Percentiles rank a stretch among this genome's conserved stretches.
phyloP scores from a whole-genome alignment of 2,329 filamentous ascomycete species.

The Penicillium sp. region DNA sequence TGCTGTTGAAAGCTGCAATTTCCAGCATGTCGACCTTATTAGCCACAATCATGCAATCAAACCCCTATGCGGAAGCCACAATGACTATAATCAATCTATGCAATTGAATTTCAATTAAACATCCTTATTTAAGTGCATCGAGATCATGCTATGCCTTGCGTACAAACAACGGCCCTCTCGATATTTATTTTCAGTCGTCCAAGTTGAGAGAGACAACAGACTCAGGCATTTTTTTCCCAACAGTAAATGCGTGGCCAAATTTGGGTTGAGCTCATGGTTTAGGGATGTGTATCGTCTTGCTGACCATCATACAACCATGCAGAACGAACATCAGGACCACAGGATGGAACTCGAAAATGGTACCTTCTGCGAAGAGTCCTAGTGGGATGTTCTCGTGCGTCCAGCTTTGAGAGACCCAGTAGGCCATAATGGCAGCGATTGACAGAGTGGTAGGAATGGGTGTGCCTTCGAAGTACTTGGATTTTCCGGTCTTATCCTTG shows the following conservation, averaged over 20 bases:
- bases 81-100: constrained; percentile 8
- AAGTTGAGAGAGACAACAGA: constrained; percentile 12
- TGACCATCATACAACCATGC: constrained; percentile 92
- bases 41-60: neutral
- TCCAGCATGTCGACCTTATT: neutral
- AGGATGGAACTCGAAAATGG: constrained; percentile 73
- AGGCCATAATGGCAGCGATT: constrained; percentile 76
- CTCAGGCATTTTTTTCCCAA: constrained; percentile 9
- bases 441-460: constrained; percentile 85
- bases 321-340: constrained; percentile 68
- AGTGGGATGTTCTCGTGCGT: constrained; percentile 68
- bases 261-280: constrained; percentile 52
- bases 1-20: neutral
- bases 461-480: constrained; percentile 90
- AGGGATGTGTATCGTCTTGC: constrained; percentile 86
- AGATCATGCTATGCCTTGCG: constrained; percentile 12
- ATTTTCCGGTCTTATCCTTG: constrained; percentile 85
- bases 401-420: constrained; percentile 76
- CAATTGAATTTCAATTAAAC: constrained; percentile 10
- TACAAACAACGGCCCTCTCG: constrained; percentile 11
- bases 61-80: neutral
- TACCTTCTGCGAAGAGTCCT: constrained; percentile 60
- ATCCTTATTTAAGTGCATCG: constrained; percentile 14
- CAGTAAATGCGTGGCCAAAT: constrained; percentile 10
- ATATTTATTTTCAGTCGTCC: constrained; percentile 16